A percentile compares a stretch with the other conserved stretches of the same genome.
These are phyloP conservation scores for Huntiella savannae DNA, from an alignment of 2,329 filamentous ascomycete species.

Conservation along the genomic window DNA sequence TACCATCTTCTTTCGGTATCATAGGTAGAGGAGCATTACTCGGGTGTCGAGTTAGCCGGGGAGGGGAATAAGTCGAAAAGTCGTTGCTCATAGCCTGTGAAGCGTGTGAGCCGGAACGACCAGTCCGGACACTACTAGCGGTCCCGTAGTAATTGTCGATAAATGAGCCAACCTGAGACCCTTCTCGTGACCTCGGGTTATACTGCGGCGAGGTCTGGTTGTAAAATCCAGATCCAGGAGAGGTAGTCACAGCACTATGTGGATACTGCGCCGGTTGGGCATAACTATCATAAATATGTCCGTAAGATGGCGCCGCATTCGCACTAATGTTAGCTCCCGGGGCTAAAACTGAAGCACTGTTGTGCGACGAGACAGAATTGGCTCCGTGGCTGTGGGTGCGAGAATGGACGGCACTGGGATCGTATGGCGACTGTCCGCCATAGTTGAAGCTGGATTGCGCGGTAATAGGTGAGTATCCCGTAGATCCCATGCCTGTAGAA, in stretches of 20 bases:
- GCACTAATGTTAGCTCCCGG: background rate
- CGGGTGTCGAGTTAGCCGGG: conserved; percentile 25
- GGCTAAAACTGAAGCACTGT: conserved; percentile 2
- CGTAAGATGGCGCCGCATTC: conserved; percentile 3
- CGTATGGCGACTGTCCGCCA: background rate
- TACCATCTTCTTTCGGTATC: background rate
- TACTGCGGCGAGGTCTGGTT: background rate
- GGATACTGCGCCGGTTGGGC: background rate
- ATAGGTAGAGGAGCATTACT: conserved; percentile 38
- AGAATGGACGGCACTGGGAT: background rate
- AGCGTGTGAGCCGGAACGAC: conserved; percentile 30
- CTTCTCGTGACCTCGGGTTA: too few species aligned
- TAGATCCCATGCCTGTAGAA: conserved; percentile 8
- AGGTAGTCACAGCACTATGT: background rate
- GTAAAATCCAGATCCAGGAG: background rate
- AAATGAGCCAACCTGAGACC: too few species aligned
- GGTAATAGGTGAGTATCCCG: conserved; percentile 12
- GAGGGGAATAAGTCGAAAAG: conserved; percentile 15
- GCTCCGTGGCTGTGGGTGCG: conserved; percentile 5
- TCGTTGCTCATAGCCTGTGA: conserved; percentile 26
- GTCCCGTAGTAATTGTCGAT: conserved; percentile 4
- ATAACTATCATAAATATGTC: conserved; percentile 1
- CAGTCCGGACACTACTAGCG: conserved; percentile 23
- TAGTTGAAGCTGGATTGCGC: conserved; percentile 3
- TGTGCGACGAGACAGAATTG: background rate